Percentiles rank a stretch among this genome's conserved stretches.
These are phyloP conservation scores for Curvularia lunata DNA, from an alignment of 2,329 filamentous ascomycete genomes.

Conservation along the genomic window DNA sequence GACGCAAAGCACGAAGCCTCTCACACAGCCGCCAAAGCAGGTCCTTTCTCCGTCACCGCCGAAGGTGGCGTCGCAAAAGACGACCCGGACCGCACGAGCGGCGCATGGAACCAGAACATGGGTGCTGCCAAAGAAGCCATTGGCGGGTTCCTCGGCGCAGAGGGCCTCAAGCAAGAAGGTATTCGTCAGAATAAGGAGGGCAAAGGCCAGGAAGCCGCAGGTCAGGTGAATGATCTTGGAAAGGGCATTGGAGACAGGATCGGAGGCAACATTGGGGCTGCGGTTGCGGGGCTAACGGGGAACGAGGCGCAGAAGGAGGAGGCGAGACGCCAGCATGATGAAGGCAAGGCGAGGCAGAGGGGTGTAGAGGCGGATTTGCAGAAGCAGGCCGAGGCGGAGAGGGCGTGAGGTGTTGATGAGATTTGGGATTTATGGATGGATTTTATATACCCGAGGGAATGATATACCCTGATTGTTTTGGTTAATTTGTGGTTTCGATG, in stretches of 20 bases:
- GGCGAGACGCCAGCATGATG: conserved; percentile 74
- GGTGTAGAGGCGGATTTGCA: conserved; percentile 81
- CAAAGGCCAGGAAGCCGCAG: conserved; percentile 80
- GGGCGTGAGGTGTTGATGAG: neutral
- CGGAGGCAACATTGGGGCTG: conserved; percentile 72
- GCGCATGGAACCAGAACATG: conserved; percentile 87
- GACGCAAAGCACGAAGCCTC: conserved; percentile 74
- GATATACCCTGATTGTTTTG: neutral
- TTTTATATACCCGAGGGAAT: conserved; percentile 7
- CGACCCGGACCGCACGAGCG: conserved; percentile 72
- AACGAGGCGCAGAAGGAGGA: conserved; percentile 69
- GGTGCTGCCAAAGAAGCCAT: conserved; percentile 83
- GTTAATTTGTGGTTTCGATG: neutral
- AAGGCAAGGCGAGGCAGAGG: conserved; percentile 83
- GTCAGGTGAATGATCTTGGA: conserved; percentile 77
- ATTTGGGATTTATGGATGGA: neutral
- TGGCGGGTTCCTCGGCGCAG: conserved; percentile 76
- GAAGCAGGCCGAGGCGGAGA: conserved; percentile 62
- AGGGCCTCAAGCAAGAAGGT: conserved; percentile 76
- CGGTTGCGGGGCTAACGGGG: conserved; percentile 74
- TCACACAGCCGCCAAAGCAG: conserved; percentile 76
- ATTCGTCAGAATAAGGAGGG: conserved; percentile 80
- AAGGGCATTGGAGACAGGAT: conserved; percentile 64
- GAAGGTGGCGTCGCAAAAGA: conserved; percentile 75
- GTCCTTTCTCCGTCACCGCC: conserved; percentile 71